These are phyloP conservation scores for Saturnispora mendoncae DNA, from an alignment of 805 yeast species.

Conservation along the genomic window DNA sequence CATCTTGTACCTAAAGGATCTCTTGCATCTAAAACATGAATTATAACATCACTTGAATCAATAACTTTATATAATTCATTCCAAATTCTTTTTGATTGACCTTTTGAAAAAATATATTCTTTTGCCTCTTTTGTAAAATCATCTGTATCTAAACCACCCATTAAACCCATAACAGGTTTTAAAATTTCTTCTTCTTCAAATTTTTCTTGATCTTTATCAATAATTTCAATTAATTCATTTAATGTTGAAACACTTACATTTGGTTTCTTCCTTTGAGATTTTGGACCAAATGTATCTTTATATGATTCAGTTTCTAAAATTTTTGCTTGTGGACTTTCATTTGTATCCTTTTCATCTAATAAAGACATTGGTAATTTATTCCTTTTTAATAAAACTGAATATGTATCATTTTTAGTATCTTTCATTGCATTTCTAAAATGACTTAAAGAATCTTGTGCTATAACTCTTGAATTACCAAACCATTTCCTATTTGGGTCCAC, in stretches of 20 bases:
- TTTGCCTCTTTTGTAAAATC: conserved; percentile 87
- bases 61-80: conserved; percentile 94
- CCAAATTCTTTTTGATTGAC: conserved; percentile 98
- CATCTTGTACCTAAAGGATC: conserved; percentile 97
- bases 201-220: conserved; percentile 47
- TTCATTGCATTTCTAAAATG: conserved; percentile 94
- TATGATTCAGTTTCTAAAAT: conserved; percentile 86
- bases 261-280: conserved; percentile 88
- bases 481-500: conserved; percentile 95
- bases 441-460: conserved; percentile 89
- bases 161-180: conserved; percentile 65
- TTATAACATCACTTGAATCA: conserved; percentile 94
- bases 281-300: conserved; percentile 83
- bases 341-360: conserved; percentile 74
- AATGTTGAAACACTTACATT: conserved; percentile 65
- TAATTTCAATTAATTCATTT: conserved; percentile 61
- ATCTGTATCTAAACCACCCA: conserved; percentile 66
- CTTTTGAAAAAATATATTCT: conserved; percentile 92
- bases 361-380: conserved; percentile 94
- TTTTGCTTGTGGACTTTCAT: conserved; percentile 67
- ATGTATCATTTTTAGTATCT: conserved; percentile 69
- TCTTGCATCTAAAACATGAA: conserved; percentile 94
- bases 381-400: conserved; percentile 78
- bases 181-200: conserved; percentile 73
- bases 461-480: conserved; percentile 97